Evolutionary conservation across 306 rosid species (phyloP).

Genomic region (Pyrus pyrifolia): DNA sequence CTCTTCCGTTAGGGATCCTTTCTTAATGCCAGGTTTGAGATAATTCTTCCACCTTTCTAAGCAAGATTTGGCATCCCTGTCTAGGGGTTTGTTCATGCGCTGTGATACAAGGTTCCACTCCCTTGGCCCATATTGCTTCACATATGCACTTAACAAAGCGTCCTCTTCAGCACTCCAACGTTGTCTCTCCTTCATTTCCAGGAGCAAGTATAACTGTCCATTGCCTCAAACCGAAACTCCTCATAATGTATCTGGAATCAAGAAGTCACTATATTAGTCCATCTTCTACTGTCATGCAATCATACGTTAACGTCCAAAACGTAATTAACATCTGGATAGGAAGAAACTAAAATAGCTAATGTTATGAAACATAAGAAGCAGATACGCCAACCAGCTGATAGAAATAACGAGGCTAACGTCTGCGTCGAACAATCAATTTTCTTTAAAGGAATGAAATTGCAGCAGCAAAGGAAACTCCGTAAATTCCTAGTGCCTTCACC

Average conservation of each 20-base stretch:
- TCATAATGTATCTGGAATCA: slow-evolving; percentile 61
- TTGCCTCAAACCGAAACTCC: slow-evolving; percentile 45
- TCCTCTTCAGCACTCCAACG: slow-evolving; percentile 86
- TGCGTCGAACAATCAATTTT: not conserved
- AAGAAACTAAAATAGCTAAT: not conserved
- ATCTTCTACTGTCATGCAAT: not conserved
- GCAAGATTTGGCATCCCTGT: slow-evolving; percentile 77
- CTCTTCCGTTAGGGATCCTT: slow-evolving; percentile 76
- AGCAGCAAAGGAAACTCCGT: not conserved
- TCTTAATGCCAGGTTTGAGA: slow-evolving; percentile 78
- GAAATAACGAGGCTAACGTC: not conserved
- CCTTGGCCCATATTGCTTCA: slow-evolving; percentile 79
- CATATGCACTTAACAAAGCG: slow-evolving; percentile 66
- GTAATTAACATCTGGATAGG: not conserved
- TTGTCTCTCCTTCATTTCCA: slow-evolving; percentile 85
- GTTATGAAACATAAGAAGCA: not conserved
- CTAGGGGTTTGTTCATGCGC: slow-evolving; percentile 69
- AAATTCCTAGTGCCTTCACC: not conserved
- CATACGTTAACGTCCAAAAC: not conserved
- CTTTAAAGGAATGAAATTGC: not conserved
- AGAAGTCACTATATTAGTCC: slow-evolving; percentile 15
- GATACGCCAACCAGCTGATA: not conserved
- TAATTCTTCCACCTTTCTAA: slow-evolving; percentile 91
- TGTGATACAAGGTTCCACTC: slow-evolving; percentile 89
- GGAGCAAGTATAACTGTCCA: slow-evolving; percentile 41